Percentiles rank a stretch among this genome's conserved stretches.
These are phyloP conservation scores for Clitopilus hobsonii DNA, from an alignment of 768 basidiomycete species.

Conservation along the genomic window DNA sequence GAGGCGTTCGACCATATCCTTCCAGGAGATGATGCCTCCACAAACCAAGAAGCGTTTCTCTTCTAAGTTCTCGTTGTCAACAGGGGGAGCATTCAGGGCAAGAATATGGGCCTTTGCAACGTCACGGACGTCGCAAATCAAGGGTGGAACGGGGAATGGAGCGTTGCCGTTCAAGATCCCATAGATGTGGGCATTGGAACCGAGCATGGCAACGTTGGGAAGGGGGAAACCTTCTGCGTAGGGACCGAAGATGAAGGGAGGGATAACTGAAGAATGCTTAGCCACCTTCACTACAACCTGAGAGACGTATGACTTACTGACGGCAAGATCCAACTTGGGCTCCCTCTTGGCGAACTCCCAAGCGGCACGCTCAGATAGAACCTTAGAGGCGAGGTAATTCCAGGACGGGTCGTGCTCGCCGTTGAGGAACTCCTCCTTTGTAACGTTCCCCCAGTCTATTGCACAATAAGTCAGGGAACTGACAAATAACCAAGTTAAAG, in stretches of 20 bases:
- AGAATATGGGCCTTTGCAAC: slow-evolving; percentile 24
- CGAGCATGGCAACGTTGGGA: slow-evolving; percentile 14
- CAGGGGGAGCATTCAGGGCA: slow-evolving; percentile 19
- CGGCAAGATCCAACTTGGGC: slow-evolving; percentile 28
- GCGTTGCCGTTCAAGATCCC: slow-evolving; percentile 18
- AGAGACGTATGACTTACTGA: slow-evolving; percentile 18
- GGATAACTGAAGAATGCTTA: slow-evolving; percentile 19
- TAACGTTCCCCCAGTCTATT: slow-evolving; percentile 29
- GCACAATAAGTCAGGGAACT: background rate
- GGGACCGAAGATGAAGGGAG: slow-evolving; percentile 29
- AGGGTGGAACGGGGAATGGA: slow-evolving; percentile 15
- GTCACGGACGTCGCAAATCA: slow-evolving; percentile 26
- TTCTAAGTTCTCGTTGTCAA: slow-evolving; percentile 13
- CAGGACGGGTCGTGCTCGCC: slow-evolving; percentile 11
- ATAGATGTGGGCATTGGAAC: slow-evolving; percentile 22
- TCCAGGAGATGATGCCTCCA: slow-evolving; percentile 15
- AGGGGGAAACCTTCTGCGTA: slow-evolving; percentile 17
- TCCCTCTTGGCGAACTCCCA: slow-evolving; percentile 34
- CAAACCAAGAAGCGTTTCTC: slow-evolving; percentile 26
- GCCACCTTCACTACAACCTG: background rate
- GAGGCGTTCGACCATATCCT: slow-evolving; percentile 18
- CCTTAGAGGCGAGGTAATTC: slow-evolving; percentile 32
- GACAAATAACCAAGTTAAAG: background rate
- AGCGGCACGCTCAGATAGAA: slow-evolving; percentile 28
- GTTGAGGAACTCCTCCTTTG: slow-evolving; percentile 22